A percentile compares a stretch with the other conserved stretches of the same genome.
These are phyloP conservation scores for Talaromyces stipitatus DNA, from an alignment of 495 filamentous ascomycete genomes.

Conservation along the genomic window DNA sequence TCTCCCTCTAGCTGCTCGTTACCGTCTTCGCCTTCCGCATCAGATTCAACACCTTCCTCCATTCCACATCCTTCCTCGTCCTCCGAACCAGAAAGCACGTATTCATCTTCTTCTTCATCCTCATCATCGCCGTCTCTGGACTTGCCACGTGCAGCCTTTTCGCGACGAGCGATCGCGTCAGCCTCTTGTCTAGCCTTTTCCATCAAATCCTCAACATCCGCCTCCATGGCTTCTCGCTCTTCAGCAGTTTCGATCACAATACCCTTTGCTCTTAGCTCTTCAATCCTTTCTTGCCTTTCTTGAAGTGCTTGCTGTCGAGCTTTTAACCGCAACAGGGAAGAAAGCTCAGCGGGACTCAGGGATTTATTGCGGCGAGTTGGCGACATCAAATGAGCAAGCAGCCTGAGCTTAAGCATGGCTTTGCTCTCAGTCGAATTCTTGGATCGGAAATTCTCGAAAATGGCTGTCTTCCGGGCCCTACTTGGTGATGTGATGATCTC, in stretches of 20 bases:
- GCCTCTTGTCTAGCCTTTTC: conserved; percentile 77
- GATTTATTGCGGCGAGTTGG: conserved; percentile 45
- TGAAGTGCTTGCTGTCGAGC: conserved; percentile 72
- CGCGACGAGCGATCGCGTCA: conserved; percentile 66
- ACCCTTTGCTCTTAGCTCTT: conserved; percentile 68
- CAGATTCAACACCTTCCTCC: conserved; percentile 25
- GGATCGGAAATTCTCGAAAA: conserved; percentile 63
- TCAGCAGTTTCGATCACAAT: conserved; percentile 79
- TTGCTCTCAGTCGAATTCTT: conserved; percentile 50
- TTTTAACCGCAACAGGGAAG: conserved; percentile 55
- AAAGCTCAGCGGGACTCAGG: conserved; percentile 63
- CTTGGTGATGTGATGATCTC: conserved; percentile 47
- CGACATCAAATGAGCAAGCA: conserved; percentile 66
- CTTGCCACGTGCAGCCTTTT: conserved; percentile 61
- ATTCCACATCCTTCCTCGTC: conserved; percentile 36
- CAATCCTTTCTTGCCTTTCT: conserved; percentile 71
- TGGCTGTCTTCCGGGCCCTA: conserved; percentile 37
- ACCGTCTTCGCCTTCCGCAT: conserved; percentile 14
- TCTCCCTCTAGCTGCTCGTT: conserved; percentile 35
- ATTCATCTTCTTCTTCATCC: conserved; percentile 52
- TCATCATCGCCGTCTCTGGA: conserved; percentile 57
- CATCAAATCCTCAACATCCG: conserved; percentile 78
- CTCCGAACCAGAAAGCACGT: conserved; percentile 33
- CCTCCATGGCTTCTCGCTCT: conserved; percentile 71
- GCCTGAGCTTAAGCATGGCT: conserved; percentile 60